phyloP scores from a whole-genome alignment of 352 stramenopile genomes.

The Phytophthora cryptogea region DNA sequence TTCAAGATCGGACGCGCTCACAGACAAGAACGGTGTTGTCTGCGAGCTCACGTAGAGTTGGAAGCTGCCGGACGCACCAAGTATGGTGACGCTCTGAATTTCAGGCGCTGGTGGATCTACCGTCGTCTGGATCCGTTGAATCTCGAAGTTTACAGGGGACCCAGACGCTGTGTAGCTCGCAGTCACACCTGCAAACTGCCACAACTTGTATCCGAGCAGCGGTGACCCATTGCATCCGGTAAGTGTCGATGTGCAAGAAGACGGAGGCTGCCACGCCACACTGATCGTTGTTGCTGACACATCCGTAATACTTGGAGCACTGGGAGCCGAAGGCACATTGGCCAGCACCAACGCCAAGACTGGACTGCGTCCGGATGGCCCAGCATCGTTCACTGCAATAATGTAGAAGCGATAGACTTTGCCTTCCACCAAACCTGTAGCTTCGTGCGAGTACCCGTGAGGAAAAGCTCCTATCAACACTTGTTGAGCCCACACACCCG shows the following conservation, averaged over 20 bases:
- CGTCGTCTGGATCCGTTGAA: slow-evolving; percentile 90
- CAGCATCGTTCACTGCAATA: slow-evolving; percentile 83
- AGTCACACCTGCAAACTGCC: slow-evolving; percentile 88
- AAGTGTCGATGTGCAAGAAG: slow-evolving; percentile 67
- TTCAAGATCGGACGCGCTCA: slow-evolving; percentile 39
- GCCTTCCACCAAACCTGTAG: slow-evolving; percentile 68
- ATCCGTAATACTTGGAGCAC: slow-evolving; percentile 58
- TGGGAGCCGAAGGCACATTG: slow-evolving; percentile 62
- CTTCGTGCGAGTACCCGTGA: slow-evolving; percentile 51
- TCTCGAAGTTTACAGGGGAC: slow-evolving; percentile 78
- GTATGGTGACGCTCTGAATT: slow-evolving; percentile 76
- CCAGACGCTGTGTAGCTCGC: slow-evolving; percentile 78
- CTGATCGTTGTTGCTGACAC: slow-evolving; percentile 67
- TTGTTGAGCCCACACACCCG: slow-evolving; percentile 46
- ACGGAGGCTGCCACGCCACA: slow-evolving; percentile 69
- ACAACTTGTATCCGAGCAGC: slow-evolving; percentile 93
- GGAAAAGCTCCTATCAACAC: slow-evolving; percentile 53
- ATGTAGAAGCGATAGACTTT: slow-evolving; percentile 94
- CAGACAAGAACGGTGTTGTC: slow-evolving; percentile 54
- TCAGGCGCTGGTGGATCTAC: slow-evolving; percentile 62
- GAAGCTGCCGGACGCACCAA: slow-evolving; percentile 69
- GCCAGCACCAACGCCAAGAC: slow-evolving; percentile 91
- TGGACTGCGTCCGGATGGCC: slow-evolving; percentile 77
- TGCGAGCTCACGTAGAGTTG: slow-evolving; percentile 70
- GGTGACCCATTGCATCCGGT: slow-evolving; percentile 80